Evolutionary conservation across 495 filamentous ascomycete species (phyloP).

Genomic region (Penicillium arizonense): DNA sequence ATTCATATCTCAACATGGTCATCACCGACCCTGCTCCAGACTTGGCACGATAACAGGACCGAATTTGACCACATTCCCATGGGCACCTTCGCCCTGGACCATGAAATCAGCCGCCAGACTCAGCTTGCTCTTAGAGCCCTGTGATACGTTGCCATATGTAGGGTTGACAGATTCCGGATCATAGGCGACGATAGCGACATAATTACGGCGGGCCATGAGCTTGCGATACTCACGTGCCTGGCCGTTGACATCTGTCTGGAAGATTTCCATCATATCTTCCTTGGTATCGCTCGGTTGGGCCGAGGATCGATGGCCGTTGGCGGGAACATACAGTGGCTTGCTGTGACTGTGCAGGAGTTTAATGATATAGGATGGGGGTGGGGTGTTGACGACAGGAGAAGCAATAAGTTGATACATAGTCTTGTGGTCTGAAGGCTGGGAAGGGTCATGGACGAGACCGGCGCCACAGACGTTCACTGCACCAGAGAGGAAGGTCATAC

Average conservation of each 20-base stretch:
- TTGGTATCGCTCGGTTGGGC: slow-evolving; percentile 72
- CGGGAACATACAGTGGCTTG: slow-evolving; percentile 85
- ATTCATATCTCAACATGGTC: neutral
- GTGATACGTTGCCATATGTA: slow-evolving; percentile 45
- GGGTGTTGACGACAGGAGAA: slow-evolving; percentile 85
- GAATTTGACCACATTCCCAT: slow-evolving; percentile 84
- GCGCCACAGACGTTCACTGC: slow-evolving; percentile 91
- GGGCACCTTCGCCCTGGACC: slow-evolving; percentile 86
- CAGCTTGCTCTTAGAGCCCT: slow-evolving; percentile 58
- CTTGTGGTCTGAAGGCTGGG: slow-evolving; percentile 89
- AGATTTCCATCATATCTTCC: slow-evolving; percentile 99
- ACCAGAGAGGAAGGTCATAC: slow-evolving; percentile 95
- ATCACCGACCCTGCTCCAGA: slow-evolving; percentile 71
- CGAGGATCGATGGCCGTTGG: slow-evolving; percentile 79
- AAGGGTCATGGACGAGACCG: slow-evolving; percentile 90
- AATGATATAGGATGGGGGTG: slow-evolving; percentile 78
- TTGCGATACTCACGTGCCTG: slow-evolving; percentile 76
- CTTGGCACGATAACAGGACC: slow-evolving; percentile 94
- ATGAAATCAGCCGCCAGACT: slow-evolving; percentile 96
- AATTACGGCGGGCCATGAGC: slow-evolving; percentile 90
- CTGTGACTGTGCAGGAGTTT: slow-evolving; percentile 85
- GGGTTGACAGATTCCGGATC: slow-evolving; percentile 75
- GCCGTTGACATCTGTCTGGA: slow-evolving; percentile 85
- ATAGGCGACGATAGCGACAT: slow-evolving; percentile 90
- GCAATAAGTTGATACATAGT: slow-evolving; percentile 99